Evolutionary conservation across 257 asterid genomes (phyloP), one percentile per base, ranked within the genome.

Genomic region (Nicotiana attenuata): DNA sequence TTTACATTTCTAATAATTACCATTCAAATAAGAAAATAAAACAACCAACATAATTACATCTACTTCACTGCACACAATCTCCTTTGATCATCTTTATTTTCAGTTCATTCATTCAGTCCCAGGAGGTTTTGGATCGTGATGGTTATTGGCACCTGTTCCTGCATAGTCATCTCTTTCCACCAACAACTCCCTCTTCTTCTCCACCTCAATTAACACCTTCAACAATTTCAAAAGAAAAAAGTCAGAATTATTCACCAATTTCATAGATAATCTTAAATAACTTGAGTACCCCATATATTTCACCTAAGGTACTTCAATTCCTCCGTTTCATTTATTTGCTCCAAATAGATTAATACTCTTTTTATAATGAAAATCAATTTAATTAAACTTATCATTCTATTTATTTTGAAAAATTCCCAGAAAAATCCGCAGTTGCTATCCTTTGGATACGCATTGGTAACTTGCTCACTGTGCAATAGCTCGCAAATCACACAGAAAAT

Each of bases 141-240:
- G 89, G 20, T 83, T 87, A 82, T 90, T 90, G n/a, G 93, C 89
- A 56, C 92, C 92, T 7, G 93, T 80, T 29, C 90, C 92, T 50
- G 88, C 76, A 65, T 90, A 90, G 77, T 90, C 92, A 82, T 77
- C 64, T 61, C 78, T 20, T 65, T 87, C 88, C 19, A 85, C 71
- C 57, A 66, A 87, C 81, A 81, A 67, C 69, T 90, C 86, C 60
- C 81, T 88, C 64, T 55, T 76, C 68, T 75, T 84, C 87, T 89
- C 86, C 81, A 79, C 56, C 22, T 60, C 24, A 24, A 79, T 20
- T 14, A 35, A 47, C 47, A 73, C 41, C 78, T 73, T 29, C 41
- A 79, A 38, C 19, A 33, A 57, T 20, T 22, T 61, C 4, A 24
- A 29, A 57, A 10, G 19, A 33, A n/a, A 3, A 69, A 41, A 71